A percentile compares a stretch with the other conserved stretches of the same genome.
phyloP scores from a whole-genome alignment of 192 early-diverging fungal genomes.

The Coemansia furcata region DNA sequence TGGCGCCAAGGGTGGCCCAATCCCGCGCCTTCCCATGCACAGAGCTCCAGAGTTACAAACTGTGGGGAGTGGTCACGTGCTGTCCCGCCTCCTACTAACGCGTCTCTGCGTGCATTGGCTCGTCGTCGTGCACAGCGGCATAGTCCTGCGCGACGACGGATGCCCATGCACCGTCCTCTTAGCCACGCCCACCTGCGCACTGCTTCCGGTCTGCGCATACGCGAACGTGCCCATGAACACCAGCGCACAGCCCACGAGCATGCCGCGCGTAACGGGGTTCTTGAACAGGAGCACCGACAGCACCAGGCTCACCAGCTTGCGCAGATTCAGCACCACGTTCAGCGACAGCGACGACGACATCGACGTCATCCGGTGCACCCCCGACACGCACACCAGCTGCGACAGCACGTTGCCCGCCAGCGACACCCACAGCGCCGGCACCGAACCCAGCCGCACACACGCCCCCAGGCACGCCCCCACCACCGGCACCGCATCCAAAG shows the following conservation, averaged over 20 bases:
- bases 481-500: constrained; percentile 6
- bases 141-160: not conserved
- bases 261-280: constrained; percentile 67
- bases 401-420: constrained; percentile 69
- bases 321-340: constrained; percentile 82
- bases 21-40: not conserved
- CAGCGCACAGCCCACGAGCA: constrained; percentile 65
- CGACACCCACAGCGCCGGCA: constrained; percentile 73
- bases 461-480: not conserved
- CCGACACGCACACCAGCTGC: constrained; percentile 88
- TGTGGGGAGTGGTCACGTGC: not conserved
- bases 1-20: not conserved
- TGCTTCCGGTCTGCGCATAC: constrained; percentile 54
- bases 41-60: not conserved
- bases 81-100: not conserved
- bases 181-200: not conserved
- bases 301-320: constrained; percentile 80
- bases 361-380: constrained; percentile 77
- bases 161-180: not conserved
- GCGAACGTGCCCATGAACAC: constrained; percentile 80
- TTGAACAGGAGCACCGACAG: constrained; percentile 79
- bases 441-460: constrained; percentile 20
- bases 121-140: not conserved
- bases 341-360: constrained; percentile 77
- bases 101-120: not conserved